A percentile compares a stretch with the other conserved stretches of the same genome.
Evolutionary conservation across 2,329 filamentous ascomycete genomes (phyloP).

Genomic region (Aspergillus costaricaensis): DNA sequence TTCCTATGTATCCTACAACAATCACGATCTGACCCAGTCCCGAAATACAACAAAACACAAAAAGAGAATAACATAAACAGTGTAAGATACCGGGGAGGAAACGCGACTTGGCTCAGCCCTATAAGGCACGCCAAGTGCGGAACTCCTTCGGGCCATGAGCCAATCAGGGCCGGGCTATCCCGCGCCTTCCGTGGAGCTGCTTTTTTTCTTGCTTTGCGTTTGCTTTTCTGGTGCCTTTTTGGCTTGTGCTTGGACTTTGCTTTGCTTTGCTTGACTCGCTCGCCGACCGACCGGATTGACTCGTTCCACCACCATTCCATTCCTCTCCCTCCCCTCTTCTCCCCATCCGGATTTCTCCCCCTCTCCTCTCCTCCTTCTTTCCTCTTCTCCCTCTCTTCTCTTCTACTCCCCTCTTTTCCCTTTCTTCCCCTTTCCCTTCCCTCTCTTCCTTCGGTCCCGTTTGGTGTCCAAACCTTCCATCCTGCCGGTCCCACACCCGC

Average conservation of each 20-base stretch:
- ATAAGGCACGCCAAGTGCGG: constrained; percentile 12
- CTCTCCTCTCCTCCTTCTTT: neutral
- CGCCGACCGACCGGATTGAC: neutral
- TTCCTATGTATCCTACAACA: no score
- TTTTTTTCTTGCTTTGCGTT: no score
- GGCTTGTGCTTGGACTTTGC: no score
- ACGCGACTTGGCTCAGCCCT: constrained; percentile 7
- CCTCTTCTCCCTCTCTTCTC: neutral
- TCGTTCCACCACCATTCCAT: neutral
- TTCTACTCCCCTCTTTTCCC: neutral
- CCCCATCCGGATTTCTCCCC: neutral
- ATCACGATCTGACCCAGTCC: neutral
- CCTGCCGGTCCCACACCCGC: constrained; percentile 1
- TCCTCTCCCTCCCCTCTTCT: neutral
- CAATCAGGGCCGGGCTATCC: neutral
- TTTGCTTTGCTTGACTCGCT: neutral
- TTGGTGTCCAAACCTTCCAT: neutral
- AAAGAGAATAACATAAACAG: neutral
- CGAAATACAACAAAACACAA: neutral
- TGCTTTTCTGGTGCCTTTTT: no score
- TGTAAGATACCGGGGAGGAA: neutral
- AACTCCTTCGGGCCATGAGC: neutral
- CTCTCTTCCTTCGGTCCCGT: neutral
- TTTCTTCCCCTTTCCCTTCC: neutral
- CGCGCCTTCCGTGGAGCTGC: neutral